Evolutionary conservation across 495 filamentous ascomycete species (phyloP), one percentile per base, ranked within the genome.

Genomic region (Jackrogersella multiformis): DNA sequence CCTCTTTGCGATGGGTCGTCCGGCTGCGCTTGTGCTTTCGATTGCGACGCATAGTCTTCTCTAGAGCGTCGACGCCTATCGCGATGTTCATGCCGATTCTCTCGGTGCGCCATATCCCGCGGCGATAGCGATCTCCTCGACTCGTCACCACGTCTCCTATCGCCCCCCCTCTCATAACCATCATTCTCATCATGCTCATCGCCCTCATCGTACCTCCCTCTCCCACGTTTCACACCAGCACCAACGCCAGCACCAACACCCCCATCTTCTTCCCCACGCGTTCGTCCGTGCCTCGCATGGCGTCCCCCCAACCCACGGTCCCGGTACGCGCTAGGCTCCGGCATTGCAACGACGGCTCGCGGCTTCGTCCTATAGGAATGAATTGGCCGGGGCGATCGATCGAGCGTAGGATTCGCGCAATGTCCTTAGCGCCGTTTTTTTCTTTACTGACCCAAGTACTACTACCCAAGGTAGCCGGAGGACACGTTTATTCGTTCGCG

Each of bases 241-340:
- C 30, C 57, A 34, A 42, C 36, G 38, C 9, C 49, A 5, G 8
- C 32, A n/a, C 30, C 57, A 34, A 35, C 41, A 38, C 24, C 15
- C 46, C 46, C 18, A 24, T 54, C 59, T 0, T 64, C 66, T 60
- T 30, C 66, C 55, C 66, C 66, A 69, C 60, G 59, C 60, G 66
- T 59, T 69, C 66, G 66, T 30, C 58, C 59, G 49, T 60, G 55
- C n/a, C 38, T 49, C 55, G 60, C 59, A 64, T 64, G 46, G 55
- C 49, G 54, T 59, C 53, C 60, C 15, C 66, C 66, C 39, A 38
- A 21, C 39, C 66, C 66, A 18, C 42, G 54, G 66, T 42, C 59
- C 28, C 55, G 66, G 66, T 51, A 69, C 15, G 1, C 34, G 45
- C 53, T 58, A 61, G 41, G 38, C 16, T 62, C 58, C 12, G 54